Evolutionary conservation across 768 basidiomycete genomes (phyloP), one percentile per base, ranked within the genome.

Genomic region (Xerocomus spinulosus): DNA sequence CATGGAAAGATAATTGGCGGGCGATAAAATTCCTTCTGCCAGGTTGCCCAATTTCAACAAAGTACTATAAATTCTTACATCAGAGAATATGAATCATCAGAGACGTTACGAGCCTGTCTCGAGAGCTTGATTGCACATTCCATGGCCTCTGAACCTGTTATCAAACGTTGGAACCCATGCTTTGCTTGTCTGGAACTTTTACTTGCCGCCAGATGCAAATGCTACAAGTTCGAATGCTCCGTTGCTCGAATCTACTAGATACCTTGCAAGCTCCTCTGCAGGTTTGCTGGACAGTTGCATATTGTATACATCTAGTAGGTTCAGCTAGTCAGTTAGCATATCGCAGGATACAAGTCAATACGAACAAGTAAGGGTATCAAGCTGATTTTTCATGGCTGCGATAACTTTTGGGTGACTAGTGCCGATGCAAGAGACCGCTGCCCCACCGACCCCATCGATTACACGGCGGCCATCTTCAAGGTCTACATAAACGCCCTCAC

Each of bases 391-490:
- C 45, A 92, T 73, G 2, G 86, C 86, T 59, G 82, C 70, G 48
- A 78, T 71, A 28, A 92, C 86, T 49, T 75, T 77, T 3, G 85
- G 86, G 59, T 91, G 82, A 18, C 75, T 78, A 49, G 81, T 80
- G 3, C 91, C 92, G 36, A 94, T 63, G 63, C 85, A 89, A 10
- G 82, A 66, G 24, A 94, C 92, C 9, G 92, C 89, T 6, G 90
- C 90, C 24, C 91, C 92, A 37, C 92, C 92, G 37, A 88, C 81
- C 7, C 77, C 87, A 68, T 94, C 91, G 55, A 92, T 74, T 25
- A 92, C 61, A 47, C 68, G 76, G 43, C 70, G 72, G 0, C 90
- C 91, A 65, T 82, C 81, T 54, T 84, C 80, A 7, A 92, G 75
- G 18, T 77, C 76, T 36, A 92, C 67, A 59, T 91, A 88, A 29